Percentiles rank a stretch among this genome's conserved stretches.
phyloP scores from a whole-genome alignment of 768 basidiomycete genomes.

The Suillus ampliporus region DNA sequence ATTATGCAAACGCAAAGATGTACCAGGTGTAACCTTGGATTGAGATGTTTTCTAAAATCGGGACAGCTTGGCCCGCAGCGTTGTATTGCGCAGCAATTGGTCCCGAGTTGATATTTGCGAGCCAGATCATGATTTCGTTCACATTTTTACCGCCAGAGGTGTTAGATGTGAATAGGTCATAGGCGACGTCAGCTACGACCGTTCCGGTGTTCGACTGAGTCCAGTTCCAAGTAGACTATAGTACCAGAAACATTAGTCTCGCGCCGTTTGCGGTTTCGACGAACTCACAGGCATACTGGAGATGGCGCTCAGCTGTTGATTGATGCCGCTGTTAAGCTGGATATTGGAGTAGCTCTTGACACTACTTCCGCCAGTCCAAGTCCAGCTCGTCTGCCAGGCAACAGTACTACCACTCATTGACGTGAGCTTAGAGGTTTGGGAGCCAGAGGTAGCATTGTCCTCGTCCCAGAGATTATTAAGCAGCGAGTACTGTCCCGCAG shows the following conservation, averaged over 20 bases:
- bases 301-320: conserved; percentile 60
- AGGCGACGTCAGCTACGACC: conserved; percentile 63
- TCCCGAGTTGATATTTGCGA: conserved; percentile 59
- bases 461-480: conserved; percentile 55
- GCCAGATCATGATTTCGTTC: conserved; percentile 69
- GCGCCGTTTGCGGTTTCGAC: background rate
- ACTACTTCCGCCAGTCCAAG: conserved; percentile 51
- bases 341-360: conserved; percentile 70
- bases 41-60: conserved; percentile 47
- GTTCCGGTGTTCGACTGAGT: conserved; percentile 47
- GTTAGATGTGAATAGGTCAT: conserved; percentile 66
- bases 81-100: conserved; percentile 62
- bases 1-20: conserved; percentile 10
- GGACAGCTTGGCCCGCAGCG: conserved; percentile 49
- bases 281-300: conserved; percentile 57
- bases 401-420: conserved; percentile 48
- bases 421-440: conserved; percentile 54
- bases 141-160: conserved; percentile 51
- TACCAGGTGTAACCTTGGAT: conserved; percentile 60
- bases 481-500: conserved; percentile 55
- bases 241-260: background rate
- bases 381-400: conserved; percentile 59
- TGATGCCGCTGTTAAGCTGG: conserved; percentile 53
- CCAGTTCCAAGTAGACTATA: conserved; percentile 63
- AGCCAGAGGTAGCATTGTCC: conserved; percentile 49